Evolutionary conservation across 805 yeast genomes (phyloP), one percentile per base, ranked within the genome.

Genomic region (Saturnispora sekii): DNA sequence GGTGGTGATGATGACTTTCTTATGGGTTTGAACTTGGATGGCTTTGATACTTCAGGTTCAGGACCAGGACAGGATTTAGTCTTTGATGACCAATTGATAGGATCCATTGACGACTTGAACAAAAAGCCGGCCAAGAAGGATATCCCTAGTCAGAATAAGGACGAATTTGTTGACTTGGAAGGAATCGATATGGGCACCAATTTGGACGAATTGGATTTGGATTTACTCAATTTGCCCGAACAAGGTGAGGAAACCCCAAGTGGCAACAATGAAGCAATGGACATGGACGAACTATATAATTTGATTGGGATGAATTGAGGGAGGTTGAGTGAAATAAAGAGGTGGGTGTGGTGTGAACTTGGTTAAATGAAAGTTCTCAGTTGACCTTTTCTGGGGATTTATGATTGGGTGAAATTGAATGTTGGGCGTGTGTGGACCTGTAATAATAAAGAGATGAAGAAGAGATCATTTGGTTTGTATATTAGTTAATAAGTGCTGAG

Each of bases 161-260:
- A 32, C 26, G 44, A 33, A 15, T 38, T 37, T 32, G 36, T 17
- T 28, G 48, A 40, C 35, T 21, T 30, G 4, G 42, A 35, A 14
- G 46, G 35, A 28, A 21, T 40, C 9, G 46, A 32, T 37, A 38
- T 31, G 42, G 53, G 49, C 31, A n/a, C 49, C 14, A 53, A 53
- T 26, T 45, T 58, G 34, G 56, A 49, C 15, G 62, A 59, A 43
- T 46, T 60, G 35, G 55, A 60, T 31, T 44, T 59, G 29, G 58
- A 59, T 32, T 57, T 59, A 35, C 39, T 58, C 15, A 57, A 57
- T 41, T 41, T 44, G 15, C 47, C 50, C 15, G 38, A 41, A 15
- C 41, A 42, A 12, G 45, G 32, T 35, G 33, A 35, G 6, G 47
- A 43, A 35, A 32, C 40, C 26, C 26, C 26, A 21, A 8, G 26